Evolutionary conservation across 768 basidiomycete species (phyloP), one percentile per base, ranked within the genome.

Genomic region (Xanthoconium purpureum): DNA sequence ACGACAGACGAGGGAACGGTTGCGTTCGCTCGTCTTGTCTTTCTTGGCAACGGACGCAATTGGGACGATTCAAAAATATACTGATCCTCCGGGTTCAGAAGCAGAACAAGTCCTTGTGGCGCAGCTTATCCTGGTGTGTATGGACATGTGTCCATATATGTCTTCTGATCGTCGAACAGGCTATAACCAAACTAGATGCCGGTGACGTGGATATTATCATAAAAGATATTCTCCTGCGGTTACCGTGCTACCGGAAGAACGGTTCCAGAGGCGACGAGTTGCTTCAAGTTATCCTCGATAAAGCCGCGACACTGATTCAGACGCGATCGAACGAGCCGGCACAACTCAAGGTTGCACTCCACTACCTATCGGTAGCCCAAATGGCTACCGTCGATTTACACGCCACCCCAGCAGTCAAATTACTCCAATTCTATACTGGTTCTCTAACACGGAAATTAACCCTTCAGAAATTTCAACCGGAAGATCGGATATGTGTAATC

Each of bases 21-120:
- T 88, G 20, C 78, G 84, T 55, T 74, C 75, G 2, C 75, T 88
- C 24, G 87, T 89, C 18, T 62, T 88, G 50, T 73, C 75, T 6
- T 89, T 88, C 70, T 69, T 89, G 54, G 74, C 77, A 17, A 77
- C 71, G 35, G 80, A 84, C 55, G 82, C 82, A 15, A 78, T 75
- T 59, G 65, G 66, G 20, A 72, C 74, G 8, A 77, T 84, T 48
- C 71, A 77, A 55, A 74, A 75, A 36, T 72, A 80, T 65, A 76
- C 78, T 8, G 67, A 71, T 32, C 73, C 75, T 29, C 64, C 67
- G 28, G 77, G 73, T 18, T 78, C 74, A 52, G 71, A 74, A 17
- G 76, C 78, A 1, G 84, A 87, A 63, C 71, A 74, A 3, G 66
- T 77, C 12, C 71, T 86, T 1, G 71, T 82, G 35, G 62, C 76